Conservation (phyloP, 2,329 filamentous ascomycete genomes). For the Rosellinia necatrix region DNA sequence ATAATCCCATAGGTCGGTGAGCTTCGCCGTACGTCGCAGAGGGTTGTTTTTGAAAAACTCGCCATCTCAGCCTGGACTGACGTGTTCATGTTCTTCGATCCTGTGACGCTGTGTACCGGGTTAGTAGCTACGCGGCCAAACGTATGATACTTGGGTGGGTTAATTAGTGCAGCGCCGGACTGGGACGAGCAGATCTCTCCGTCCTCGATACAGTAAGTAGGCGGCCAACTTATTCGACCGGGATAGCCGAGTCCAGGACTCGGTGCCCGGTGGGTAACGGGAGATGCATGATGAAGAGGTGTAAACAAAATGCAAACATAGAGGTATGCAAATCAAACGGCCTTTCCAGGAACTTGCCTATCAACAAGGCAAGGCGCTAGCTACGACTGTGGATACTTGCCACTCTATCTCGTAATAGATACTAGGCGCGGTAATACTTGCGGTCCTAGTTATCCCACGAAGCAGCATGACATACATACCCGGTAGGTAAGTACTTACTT, state of each 20-base stretch:
- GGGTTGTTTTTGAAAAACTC: no score
- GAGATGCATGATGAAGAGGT: neutral
- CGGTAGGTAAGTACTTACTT: neutral
- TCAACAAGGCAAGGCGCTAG: no score
- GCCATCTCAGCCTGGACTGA: neutral
- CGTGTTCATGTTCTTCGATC: neutral
- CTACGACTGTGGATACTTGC: no score
- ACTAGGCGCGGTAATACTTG: neutral
- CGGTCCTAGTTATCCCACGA: neutral
- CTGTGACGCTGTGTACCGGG: constrained; percentile 1
- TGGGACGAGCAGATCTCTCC: neutral
- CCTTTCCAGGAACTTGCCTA: no score
- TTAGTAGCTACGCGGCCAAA: neutral
- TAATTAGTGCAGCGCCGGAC: neutral
- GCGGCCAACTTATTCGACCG: neutral
- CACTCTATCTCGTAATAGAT: no score
- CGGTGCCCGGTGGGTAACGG: neutral
- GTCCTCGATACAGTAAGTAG: neutral
- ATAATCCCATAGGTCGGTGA: no score
- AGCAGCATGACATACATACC: constrained; percentile 11
- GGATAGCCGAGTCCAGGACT: constrained; percentile 10
- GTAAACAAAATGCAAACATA: neutral
- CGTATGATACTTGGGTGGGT: neutral
- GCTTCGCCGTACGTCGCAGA: no score
- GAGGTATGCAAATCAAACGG: no score